These are phyloP conservation scores for Exophiala oligosperma DNA, from an alignment of 2,329 filamentous ascomycete species.

Conservation along the genomic window DNA sequence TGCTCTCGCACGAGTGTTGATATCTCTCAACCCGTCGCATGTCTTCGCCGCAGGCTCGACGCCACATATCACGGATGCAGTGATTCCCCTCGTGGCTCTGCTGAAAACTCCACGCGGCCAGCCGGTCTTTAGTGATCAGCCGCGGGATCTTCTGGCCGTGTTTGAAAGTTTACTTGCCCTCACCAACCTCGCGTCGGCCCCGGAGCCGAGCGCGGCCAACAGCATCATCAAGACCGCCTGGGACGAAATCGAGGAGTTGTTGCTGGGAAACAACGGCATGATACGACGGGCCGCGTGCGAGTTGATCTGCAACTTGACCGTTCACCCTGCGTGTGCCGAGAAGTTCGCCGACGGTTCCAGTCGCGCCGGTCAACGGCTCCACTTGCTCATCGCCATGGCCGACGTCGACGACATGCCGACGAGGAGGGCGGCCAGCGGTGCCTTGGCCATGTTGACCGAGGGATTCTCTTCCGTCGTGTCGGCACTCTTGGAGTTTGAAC, in stretches of 20 bases:
- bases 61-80: slow-evolving; percentile 71
- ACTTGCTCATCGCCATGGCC: slow-evolving; percentile 82
- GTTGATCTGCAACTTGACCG: slow-evolving; percentile 80
- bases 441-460: slow-evolving; percentile 78
- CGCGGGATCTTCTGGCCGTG: slow-evolving; percentile 77
- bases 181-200: slow-evolving; percentile 81
- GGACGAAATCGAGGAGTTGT: slow-evolving; percentile 75
- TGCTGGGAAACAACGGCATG: slow-evolving; percentile 72
- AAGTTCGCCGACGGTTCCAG: slow-evolving; percentile 56
- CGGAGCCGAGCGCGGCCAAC: slow-evolving; percentile 55
- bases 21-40: slow-evolving; percentile 79
- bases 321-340: slow-evolving; percentile 45
- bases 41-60: slow-evolving; percentile 79
- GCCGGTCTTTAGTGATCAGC: slow-evolving; percentile 40
- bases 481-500: slow-evolving; percentile 57
- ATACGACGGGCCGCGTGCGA: slow-evolving; percentile 84
- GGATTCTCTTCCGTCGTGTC: slow-evolving; percentile 70
- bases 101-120: slow-evolving; percentile 51
- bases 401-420: slow-evolving; percentile 82
- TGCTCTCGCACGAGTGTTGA: slow-evolving; percentile 79
- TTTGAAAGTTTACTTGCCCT: slow-evolving; percentile 91
- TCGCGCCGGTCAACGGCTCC: slow-evolving; percentile 71
- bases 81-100: slow-evolving; percentile 76
- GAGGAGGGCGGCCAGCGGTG: slow-evolving; percentile 81
- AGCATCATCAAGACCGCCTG: slow-evolving; percentile 74